Percentiles rank a stretch among this genome's conserved stretches.
These are phyloP conservation scores for Aphanomyces stellatus DNA, from an alignment of 352 stramenopile species.

Conservation along the genomic window DNA sequence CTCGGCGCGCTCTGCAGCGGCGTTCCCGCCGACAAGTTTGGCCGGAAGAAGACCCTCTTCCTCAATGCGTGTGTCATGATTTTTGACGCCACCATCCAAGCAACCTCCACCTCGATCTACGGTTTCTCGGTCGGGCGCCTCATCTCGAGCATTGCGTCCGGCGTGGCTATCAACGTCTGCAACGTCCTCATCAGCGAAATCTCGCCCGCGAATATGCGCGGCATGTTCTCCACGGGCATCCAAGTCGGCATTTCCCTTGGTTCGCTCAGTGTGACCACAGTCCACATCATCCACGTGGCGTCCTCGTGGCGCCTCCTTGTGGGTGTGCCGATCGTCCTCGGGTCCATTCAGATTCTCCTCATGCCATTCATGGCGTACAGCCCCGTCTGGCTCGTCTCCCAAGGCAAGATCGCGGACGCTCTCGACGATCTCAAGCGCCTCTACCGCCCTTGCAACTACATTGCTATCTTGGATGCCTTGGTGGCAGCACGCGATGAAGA, in stretches of 20 bases:
- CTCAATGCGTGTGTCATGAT: conserved; percentile 40
- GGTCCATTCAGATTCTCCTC: conserved; percentile 30
- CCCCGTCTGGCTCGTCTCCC: conserved; percentile 3
- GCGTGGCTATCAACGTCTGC: conserved; percentile 33
- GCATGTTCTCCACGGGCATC: conserved; percentile 28
- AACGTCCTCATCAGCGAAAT: conserved; percentile 42
- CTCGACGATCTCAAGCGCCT: not conserved
- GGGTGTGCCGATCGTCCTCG: conserved; percentile 41
- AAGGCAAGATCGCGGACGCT: not conserved
- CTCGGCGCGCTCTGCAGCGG: conserved; percentile 6
- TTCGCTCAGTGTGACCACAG: conserved; percentile 31
- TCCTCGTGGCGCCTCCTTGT: conserved; percentile 30
- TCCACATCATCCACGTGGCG: conserved; percentile 29
- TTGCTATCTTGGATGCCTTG: not conserved
- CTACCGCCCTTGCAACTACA: not conserved
- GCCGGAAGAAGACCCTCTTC: conserved; percentile 30
- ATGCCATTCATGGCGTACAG: conserved; percentile 1
- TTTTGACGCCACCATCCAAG: conserved; percentile 27
- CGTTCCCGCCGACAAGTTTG: conserved; percentile 27
- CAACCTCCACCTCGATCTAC: conserved; percentile 27
- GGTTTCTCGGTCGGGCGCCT: conserved; percentile 31
- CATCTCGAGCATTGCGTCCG: conserved; percentile 42
- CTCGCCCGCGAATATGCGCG: conserved; percentile 34
- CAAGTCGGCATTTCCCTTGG: conserved; percentile 35
- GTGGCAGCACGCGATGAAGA: conserved; percentile 4